Conservation (phyloP, 176 grass and related monocot genomes). For the Aegilops bicornis region DNA sequence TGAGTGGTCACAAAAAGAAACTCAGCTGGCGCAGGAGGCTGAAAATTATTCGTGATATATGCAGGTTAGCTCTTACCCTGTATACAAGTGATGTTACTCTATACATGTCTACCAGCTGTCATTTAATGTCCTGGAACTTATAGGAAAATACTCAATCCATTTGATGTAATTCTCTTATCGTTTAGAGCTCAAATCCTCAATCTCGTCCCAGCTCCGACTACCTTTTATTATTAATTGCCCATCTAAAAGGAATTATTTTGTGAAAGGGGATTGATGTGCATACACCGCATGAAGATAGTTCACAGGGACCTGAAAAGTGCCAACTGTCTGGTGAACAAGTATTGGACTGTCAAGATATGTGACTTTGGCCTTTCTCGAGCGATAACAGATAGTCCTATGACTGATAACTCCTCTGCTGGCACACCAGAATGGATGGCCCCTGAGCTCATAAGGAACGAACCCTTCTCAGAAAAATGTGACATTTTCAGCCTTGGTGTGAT, state of each 20-base stretch:
- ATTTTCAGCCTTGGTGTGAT: slow-evolving; percentile 99
- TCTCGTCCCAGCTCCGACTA: background rate
- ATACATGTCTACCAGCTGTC: slow-evolving; percentile 10
- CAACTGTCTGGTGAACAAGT: slow-evolving; percentile 97
- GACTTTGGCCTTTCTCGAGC: slow-evolving; percentile 95
- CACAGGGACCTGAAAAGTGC: slow-evolving; percentile 99
- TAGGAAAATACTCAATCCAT: background rate
- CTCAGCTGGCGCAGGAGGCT: slow-evolving; percentile 98
- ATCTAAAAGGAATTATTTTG: slow-evolving; percentile 32
- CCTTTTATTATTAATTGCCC: slow-evolving; percentile 19
- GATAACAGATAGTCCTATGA: slow-evolving; percentile 66
- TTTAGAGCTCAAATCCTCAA: background rate
- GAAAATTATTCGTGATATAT: slow-evolving; percentile 98
- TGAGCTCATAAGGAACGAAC: slow-evolving; percentile 91
- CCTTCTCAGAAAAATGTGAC: slow-evolving; percentile 97
- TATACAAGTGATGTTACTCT: slow-evolving; percentile 9
- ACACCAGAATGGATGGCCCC: slow-evolving; percentile 99
- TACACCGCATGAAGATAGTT: slow-evolving; percentile 97
- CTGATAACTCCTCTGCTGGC: slow-evolving; percentile 89
- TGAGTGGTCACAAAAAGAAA: slow-evolving; percentile 98
- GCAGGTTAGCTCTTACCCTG: slow-evolving; percentile 61
- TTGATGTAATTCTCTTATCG: slow-evolving; percentile 9
- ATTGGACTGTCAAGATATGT: slow-evolving; percentile 97
- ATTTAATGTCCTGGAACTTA: slow-evolving; percentile 16
- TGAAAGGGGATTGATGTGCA: slow-evolving; percentile 95